Conservation (phyloP, 106 monocot species). For the Allium fistulosum region DNA sequence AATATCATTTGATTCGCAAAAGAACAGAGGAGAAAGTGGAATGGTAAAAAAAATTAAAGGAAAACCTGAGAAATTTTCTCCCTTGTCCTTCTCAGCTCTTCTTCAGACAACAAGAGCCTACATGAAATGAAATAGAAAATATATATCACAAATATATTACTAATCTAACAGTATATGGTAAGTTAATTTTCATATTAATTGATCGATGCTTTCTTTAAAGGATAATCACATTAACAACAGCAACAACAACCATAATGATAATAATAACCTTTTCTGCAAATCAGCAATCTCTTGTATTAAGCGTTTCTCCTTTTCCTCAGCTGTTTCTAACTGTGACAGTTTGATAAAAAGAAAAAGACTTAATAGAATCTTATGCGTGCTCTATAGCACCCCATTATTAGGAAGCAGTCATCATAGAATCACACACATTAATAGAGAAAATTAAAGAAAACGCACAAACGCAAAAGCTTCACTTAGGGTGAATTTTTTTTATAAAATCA, state of each 20-base stretch:
- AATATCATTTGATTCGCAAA: background rate
- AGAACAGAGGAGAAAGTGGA: too few relatives aligned
- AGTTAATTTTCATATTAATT: background rate
- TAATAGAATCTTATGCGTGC: background rate
- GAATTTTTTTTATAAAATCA: too few relatives aligned
- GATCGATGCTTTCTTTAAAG: background rate
- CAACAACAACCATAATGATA: background rate
- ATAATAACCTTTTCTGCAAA: slow-evolving; percentile 30
- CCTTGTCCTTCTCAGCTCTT: slow-evolving; percentile 12
- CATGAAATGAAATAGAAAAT: background rate
- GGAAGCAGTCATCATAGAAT: too few relatives aligned
- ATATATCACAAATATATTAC: background rate
- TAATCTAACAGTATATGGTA: background rate
- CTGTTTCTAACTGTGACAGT: slow-evolving; percentile 1
- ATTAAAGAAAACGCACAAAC: too few relatives aligned
- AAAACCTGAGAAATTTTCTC: slow-evolving; percentile 20
- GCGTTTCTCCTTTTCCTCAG: slow-evolving; percentile 28
- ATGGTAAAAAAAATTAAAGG: too few relatives aligned
- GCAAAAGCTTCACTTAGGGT: too few relatives aligned
- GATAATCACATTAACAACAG: too few relatives aligned
- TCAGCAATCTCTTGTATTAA: slow-evolving; percentile 32
- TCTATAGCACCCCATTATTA: too few relatives aligned
- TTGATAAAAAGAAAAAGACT: background rate
- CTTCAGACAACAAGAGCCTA: slow-evolving; percentile 7
- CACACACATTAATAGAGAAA: too few relatives aligned